Evolutionary conservation across 1,284 basidiomycete species (phyloP).

Genomic region (Farysia itapuensis): DNA sequence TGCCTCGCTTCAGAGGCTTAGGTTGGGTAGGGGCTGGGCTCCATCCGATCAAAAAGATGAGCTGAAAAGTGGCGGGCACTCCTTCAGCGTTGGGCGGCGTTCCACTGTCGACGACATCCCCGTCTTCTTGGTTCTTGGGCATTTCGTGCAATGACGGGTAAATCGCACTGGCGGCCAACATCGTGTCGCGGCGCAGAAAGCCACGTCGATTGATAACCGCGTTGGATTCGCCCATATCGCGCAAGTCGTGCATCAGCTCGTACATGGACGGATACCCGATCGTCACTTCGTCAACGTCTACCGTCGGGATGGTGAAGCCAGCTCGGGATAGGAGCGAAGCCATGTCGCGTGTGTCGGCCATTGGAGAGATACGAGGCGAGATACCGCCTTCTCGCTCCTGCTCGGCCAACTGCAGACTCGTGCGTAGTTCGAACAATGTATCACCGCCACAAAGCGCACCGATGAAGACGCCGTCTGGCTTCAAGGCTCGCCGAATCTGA

Average conservation of each 20-base stretch:
- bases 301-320: constrained; percentile 89
- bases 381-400: constrained; percentile 92
- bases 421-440: constrained; percentile 88
- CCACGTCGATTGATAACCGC: constrained; percentile 71
- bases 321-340: constrained; percentile 72
- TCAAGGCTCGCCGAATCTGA: constrained; percentile 81
- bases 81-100: constrained; percentile 65
- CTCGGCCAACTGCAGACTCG: constrained; percentile 89
- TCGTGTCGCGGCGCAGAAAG: constrained; percentile 78
- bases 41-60: constrained; percentile 99
- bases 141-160: constrained; percentile 73
- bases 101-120: background rate
- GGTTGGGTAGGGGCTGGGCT: constrained; percentile 83
- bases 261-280: constrained; percentile 93
- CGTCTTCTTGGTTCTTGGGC: constrained; percentile 1
- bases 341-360: constrained; percentile 86
- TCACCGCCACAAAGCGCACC: constrained; percentile 95
- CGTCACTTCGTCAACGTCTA: constrained; percentile 90
- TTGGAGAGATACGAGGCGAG: constrained; percentile 90
- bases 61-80: constrained; percentile 91
- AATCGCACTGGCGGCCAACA: constrained; percentile 86
- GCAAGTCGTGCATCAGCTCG: constrained; percentile 89
- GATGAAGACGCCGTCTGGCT: constrained; percentile 91
- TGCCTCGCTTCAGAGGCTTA: constrained; percentile 81
- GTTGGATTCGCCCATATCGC: constrained; percentile 95